Conservation (phyloP, 2,329 filamentous ascomycete genomes). For the Mycosphaerella sp. region DNA sequence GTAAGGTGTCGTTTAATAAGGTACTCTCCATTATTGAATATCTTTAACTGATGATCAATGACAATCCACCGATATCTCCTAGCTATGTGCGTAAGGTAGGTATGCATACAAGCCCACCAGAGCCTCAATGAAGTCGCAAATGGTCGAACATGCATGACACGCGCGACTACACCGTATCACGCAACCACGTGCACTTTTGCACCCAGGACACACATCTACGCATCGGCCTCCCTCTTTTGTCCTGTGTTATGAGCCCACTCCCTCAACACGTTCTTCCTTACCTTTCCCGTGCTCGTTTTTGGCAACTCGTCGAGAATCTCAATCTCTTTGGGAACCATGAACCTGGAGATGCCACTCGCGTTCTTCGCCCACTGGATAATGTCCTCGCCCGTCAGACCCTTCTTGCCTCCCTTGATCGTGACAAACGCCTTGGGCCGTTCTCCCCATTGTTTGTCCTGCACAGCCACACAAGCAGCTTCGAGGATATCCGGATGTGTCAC, state of each 20-base stretch:
- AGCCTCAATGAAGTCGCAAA: too few relatives aligned
- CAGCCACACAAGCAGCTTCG: constrained; percentile 84
- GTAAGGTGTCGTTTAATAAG: too few relatives aligned
- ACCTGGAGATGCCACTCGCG: constrained; percentile 74
- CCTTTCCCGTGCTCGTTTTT: constrained; percentile 95
- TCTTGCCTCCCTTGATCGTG: constrained; percentile 63
- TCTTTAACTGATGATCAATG: too few relatives aligned
- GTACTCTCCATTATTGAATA: too few relatives aligned
- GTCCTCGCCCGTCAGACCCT: constrained; percentile 53
- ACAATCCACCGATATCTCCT: too few relatives aligned
- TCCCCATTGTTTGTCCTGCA: constrained; percentile 86
- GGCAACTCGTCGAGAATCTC: constrained; percentile 83
- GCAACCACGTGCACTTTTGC: neutral
- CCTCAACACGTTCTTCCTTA: constrained; percentile 87
- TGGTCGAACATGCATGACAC: neutral
- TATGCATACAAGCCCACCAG: too few relatives aligned
- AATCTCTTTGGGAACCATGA: constrained; percentile 72
- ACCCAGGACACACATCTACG: neutral
- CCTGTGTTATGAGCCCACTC: constrained; percentile 66
- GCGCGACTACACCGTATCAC: neutral
- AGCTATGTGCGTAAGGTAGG: too few relatives aligned
- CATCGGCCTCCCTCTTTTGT: constrained; percentile 11
- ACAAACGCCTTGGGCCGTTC: constrained; percentile 93
- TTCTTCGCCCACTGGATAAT: constrained; percentile 83
- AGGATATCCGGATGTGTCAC: constrained; percentile 82